Base-by-base conservation (phyloP, 345 rosid species). In the Capsella bursapastoris region DNA sequence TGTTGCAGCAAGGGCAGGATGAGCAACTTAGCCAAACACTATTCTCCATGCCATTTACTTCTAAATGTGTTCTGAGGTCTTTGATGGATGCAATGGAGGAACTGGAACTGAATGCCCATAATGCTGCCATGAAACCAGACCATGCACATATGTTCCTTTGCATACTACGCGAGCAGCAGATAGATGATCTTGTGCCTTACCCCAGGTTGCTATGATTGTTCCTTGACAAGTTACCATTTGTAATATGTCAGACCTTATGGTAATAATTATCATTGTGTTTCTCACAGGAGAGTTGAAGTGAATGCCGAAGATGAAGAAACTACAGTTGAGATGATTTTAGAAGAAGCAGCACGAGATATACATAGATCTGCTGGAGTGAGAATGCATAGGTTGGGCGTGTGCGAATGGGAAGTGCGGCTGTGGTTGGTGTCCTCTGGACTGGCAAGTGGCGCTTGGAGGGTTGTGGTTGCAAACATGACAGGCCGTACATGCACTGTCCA, bases 381-480 rank as follows among this genome's bases (percentile, higher is more conserved):
- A 83, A 92, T 96, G 99, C 92, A 96, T 59, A 85, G 84, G 61
- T 73, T 92, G 78, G 90, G 98, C 79, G 98, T 92, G 64, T 89
- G 90, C 41, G 96, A 92, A 84, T 92, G 99, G 99, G 99, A 96
- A 85, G 93, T 92, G 82, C 89, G 92, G 86, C 85, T 96, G 70
- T 90, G 99, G 98, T 88, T 96, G 77, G 79, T 81, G 45, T 84
- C 95, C 72, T 80, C 86, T 57, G 98, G 98, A 66, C 82, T 79
- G 73, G 94, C 95, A 61, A 90, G 87, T 78, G 98, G 99, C 49
- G 96, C 98, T 69, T 96, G 99, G 98, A 90, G 99, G 85, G 81
- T 96, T 56, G 85, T 87, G 5, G 92, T 89, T 59, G 84, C 96
- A 45, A 96, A 96, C 69, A 88, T 92, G 76, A 89, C 97, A 57